phyloP scores from a whole-genome alignment of 2,329 filamentous ascomycete species.

The Fusarium sp. region DNA sequence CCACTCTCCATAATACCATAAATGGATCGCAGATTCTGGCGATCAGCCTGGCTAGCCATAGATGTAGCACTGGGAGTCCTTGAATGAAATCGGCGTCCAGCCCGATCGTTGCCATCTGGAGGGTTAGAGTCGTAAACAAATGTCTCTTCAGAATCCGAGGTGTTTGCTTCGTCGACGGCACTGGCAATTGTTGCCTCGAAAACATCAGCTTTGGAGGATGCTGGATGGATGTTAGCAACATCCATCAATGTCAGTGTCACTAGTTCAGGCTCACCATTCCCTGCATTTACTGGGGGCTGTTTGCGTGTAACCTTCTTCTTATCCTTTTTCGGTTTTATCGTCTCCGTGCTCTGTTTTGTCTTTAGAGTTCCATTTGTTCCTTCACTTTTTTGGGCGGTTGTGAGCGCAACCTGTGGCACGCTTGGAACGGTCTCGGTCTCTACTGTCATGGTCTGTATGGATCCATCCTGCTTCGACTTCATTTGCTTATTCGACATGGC shows the following conservation, averaged over 20 bases:
- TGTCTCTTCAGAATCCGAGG: slow-evolving; percentile 96
- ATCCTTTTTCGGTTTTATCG: slow-evolving; percentile 92
- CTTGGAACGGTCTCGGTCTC: slow-evolving; percentile 96
- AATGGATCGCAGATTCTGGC: slow-evolving; percentile 69
- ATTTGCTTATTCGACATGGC: slow-evolving; percentile 69
- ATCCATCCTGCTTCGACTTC: slow-evolving; percentile 80
- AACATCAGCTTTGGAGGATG: slow-evolving; percentile 86
- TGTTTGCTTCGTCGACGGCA: slow-evolving; percentile 94
- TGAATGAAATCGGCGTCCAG: slow-evolving; percentile 83
- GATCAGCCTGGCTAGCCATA: slow-evolving; percentile 74
- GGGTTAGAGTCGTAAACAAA: slow-evolving; percentile 99
- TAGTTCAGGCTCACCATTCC: slow-evolving; percentile 65
- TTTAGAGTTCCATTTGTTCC: slow-evolving; percentile 78
- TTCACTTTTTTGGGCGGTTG: slow-evolving; percentile 69
- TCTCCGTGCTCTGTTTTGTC: slow-evolving; percentile 91
- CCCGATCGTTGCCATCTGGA: slow-evolving; percentile 68
- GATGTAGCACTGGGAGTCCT: slow-evolving; percentile 95
- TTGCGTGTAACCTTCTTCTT: slow-evolving; percentile 85
- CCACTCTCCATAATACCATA: slow-evolving; percentile 72
- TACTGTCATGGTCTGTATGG: slow-evolving; percentile 91
- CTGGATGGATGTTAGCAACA: slow-evolving; percentile 25
- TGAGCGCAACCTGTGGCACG: slow-evolving; percentile 83
- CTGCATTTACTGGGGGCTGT: slow-evolving; percentile 73
- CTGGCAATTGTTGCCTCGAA: slow-evolving; percentile 97
- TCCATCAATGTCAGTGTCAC: slow-evolving; percentile 12